These are phyloP conservation scores for Coemansia sp. DNA, from an alignment of 192 early-diverging fungal genomes.

Conservation along the genomic window DNA sequence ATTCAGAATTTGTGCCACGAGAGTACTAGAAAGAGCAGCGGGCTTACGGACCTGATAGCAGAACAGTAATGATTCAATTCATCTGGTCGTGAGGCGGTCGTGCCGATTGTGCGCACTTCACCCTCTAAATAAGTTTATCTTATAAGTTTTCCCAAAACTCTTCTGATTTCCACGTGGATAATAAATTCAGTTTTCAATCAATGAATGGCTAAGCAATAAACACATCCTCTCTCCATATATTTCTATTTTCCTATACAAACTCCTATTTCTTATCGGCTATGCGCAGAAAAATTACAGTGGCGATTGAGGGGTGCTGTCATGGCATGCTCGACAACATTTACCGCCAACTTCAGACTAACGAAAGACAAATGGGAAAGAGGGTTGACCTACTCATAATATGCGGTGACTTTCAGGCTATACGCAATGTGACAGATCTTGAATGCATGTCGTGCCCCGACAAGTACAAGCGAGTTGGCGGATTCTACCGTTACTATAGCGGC, in stretches of 20 bases:
- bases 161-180: too few relatives aligned
- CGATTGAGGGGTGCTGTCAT: constrained; percentile 96
- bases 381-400: constrained; percentile 94
- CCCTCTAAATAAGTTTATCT: too few relatives aligned
- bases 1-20: too few relatives aligned
- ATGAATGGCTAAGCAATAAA: not conserved
- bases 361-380: constrained; percentile 62
- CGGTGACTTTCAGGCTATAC: constrained; percentile 95
- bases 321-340: constrained; percentile 94
- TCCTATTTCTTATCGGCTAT: constrained; percentile 6
- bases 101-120: too few relatives aligned
- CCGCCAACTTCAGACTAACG: constrained; percentile 48
- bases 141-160: too few relatives aligned
- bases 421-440: constrained; percentile 82
- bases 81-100: too few relatives aligned
- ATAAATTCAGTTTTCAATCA: too few relatives aligned
- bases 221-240: not conserved
- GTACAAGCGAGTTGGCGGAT: constrained; percentile 79
- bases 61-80: too few relatives aligned
- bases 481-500: constrained; percentile 94
- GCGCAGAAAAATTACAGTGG: constrained; percentile 61
- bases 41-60: not conserved
- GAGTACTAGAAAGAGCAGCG: too few relatives aligned
- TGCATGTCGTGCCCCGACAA: constrained; percentile 84
- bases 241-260: not conserved